A percentile compares a stretch with the other conserved stretches of the same genome.
phyloP scores from a whole-genome alignment of 2,329 filamentous ascomycete species.

The Celoporthe dispersa region DNA sequence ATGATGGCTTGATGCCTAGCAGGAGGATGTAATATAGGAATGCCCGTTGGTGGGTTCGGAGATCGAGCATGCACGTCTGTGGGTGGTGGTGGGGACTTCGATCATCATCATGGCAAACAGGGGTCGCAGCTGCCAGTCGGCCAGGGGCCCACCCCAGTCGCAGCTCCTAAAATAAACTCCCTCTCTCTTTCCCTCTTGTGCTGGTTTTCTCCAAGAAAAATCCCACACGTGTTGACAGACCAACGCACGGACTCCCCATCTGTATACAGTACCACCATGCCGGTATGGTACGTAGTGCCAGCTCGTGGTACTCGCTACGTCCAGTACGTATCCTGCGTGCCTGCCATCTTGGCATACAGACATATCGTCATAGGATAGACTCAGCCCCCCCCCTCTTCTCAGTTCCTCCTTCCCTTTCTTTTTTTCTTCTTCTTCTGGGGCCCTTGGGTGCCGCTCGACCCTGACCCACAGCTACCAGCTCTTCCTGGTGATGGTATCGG shows the following conservation, averaged over 20 bases:
- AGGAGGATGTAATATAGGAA: slow-evolving; percentile 27
- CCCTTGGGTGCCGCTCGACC: background rate
- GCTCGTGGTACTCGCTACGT: background rate
- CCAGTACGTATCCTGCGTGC: background rate
- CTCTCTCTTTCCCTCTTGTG: background rate
- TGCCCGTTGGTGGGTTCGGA: slow-evolving; percentile 27
- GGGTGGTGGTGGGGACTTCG: background rate
- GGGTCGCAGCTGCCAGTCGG: background rate
- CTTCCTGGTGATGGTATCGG: background rate
- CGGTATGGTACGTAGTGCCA: background rate
- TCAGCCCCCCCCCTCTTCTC: background rate
- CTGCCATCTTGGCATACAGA: background rate
- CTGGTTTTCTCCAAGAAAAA: background rate
- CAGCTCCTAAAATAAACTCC: slow-evolving; percentile 1
- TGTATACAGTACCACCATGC: background rate
- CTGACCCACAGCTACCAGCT: background rate
- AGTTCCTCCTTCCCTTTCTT: background rate
- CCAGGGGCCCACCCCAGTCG: background rate
- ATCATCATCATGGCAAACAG: slow-evolving; percentile 10
- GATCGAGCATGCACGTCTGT: background rate
- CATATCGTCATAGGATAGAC: background rate
- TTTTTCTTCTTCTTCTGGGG: background rate
- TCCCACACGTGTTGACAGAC: background rate
- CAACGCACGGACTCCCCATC: background rate
- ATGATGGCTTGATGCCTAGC: slow-evolving; percentile 4